Evolutionary conservation across 1,284 basidiomycete species (phyloP), one percentile per base, ranked within the genome.

Genomic region (Grifola frondosa): DNA sequence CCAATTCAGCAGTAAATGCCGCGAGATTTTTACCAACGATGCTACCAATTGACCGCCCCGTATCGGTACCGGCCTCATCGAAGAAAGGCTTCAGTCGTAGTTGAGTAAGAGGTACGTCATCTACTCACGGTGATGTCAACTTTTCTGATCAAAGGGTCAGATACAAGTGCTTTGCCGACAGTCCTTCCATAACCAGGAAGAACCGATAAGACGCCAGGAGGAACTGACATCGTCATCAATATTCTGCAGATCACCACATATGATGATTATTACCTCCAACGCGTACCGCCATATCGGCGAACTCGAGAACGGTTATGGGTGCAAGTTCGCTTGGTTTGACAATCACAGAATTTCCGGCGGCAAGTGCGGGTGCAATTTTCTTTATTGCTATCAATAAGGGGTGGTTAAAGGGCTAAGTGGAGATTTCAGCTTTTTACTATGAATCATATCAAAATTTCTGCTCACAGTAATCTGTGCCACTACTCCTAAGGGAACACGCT

Each of bases 331-430:
- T 50, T 3, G 90, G 89, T 56, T 92, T 92, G 21, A 92, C 81
- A 37, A 92, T 74, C 36, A 90, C 78, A 39, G 81, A 83, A 58
- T 92, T 92, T 3, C 90, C 89, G 3, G 89, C 87, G 22, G 90
- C 90, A 12, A 92, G 68, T 1, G 89, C 90, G 5, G 88, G 87
- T 0, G 85, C 87, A 46, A 92, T 82, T 65, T 92, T 92, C 71
- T 92, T 92, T 37, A 91, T 61, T 2, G 88, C 87, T 49, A 92
- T 92, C 21, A 91, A 61, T 12, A 91, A 67, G 3, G 89, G 89
- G 55, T 91, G 86, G 54, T 91, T 90, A 63, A 90, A 91, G 2
- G 88, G 87, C 84, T 89, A 50, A n/a, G n/a, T n/a, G n/a, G n/a
- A n/a, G n/a, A n/a, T n/a, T n/a, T 28, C 10, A n/a, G n/a, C 26